A percentile compares a stretch with the other conserved stretches of the same genome.
phyloP scores from a whole-genome alignment of 2,329 filamentous ascomycete species.

The Zopfia rhizophila region DNA sequence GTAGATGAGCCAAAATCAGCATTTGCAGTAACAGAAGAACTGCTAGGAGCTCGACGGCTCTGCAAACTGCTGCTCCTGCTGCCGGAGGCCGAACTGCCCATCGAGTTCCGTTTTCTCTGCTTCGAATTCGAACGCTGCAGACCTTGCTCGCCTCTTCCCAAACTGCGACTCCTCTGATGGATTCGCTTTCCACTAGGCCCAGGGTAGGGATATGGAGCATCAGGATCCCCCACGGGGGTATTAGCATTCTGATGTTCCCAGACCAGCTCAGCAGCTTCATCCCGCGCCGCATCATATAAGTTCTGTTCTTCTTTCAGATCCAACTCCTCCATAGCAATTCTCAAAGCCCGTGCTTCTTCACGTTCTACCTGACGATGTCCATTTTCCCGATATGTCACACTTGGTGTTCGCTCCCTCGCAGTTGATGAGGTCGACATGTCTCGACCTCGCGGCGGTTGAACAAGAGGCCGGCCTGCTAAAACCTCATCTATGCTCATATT shows the following conservation, averaged over 20 bases:
- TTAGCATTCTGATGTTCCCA: slow-evolving; percentile 79
- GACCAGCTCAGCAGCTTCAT: slow-evolving; percentile 82
- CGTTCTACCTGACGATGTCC: slow-evolving; percentile 83
- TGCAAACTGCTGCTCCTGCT: slow-evolving; percentile 52
- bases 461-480: slow-evolving; percentile 45
- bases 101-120: slow-evolving; percentile 47
- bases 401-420: slow-evolving; percentile 64
- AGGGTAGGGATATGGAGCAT: slow-evolving; percentile 65
- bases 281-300: slow-evolving; percentile 75
- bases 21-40: slow-evolving; percentile 32
- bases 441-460: slow-evolving; percentile 53
- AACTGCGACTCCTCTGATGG: slow-evolving; percentile 67
- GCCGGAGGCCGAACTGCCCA: slow-evolving; percentile 43
- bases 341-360: slow-evolving; percentile 76
- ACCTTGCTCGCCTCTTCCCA: slow-evolving; percentile 42
- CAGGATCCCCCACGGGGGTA: slow-evolving; percentile 68
- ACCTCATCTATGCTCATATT: slow-evolving; percentile 42
- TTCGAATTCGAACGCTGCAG: slow-evolving; percentile 46
- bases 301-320: slow-evolving; percentile 71
- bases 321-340: slow-evolving; percentile 79
- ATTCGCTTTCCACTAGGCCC: slow-evolving; percentile 76
- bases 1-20: slow-evolving; percentile 28
- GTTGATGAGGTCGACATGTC: slow-evolving; percentile 51
- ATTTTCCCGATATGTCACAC: slow-evolving; percentile 74
- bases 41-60: slow-evolving; percentile 48